Base-by-base conservation (phyloP, 1,284 basidiomycete genomes). In the Ustilago crameri region DNA sequence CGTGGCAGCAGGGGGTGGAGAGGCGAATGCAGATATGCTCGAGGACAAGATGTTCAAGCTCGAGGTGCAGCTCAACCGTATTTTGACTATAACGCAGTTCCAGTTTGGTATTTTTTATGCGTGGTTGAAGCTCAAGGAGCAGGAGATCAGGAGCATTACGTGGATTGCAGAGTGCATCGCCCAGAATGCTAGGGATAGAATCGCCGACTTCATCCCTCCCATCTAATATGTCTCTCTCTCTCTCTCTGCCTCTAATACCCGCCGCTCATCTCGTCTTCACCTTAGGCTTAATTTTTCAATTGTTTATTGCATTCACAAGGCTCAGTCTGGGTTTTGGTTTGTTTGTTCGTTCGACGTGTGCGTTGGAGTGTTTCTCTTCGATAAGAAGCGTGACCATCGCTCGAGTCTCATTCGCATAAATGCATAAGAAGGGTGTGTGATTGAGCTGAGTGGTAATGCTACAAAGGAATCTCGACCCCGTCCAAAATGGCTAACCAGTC, bases 21-120 rank as follows among this genome's bases (percentile, higher is more conserved):
- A 89, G 35, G 84, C 65, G 8, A 87, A 88, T 9, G 78, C 85
- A 44, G 84, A 86, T 56, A 84, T 84, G 64, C 86, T 99, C 45
- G 96, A 99, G 85, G 94, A 97, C 84, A 89, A 91, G 78, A 98
- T 98, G 87, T 98, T 98, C 88, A 89, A 90, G 71, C 89, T 90
- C 79, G 95, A 98, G 84, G 95, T 98, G 14, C 89, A 92, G 43
- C 50, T 83, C 45, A 83, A 83, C 55, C 64, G 75, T 15, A 74
- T 79, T 15, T 53, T 82, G 15, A 81, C 81, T n/a, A 82, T 82
- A 50, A 77, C 68, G 22, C 81, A 82, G 62, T 82, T 82, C 61
- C 74, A 79, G 42, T 82, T 75, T 23, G 76, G 79, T 20, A 71
- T 78, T 35, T 82, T 82, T 41, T 82, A 82, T 63, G 77, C 80